Percentiles rank a stretch among this genome's conserved stretches.
phyloP scores from a whole-genome alignment of 768 basidiomycete species.

The Mycena vitilis region DNA sequence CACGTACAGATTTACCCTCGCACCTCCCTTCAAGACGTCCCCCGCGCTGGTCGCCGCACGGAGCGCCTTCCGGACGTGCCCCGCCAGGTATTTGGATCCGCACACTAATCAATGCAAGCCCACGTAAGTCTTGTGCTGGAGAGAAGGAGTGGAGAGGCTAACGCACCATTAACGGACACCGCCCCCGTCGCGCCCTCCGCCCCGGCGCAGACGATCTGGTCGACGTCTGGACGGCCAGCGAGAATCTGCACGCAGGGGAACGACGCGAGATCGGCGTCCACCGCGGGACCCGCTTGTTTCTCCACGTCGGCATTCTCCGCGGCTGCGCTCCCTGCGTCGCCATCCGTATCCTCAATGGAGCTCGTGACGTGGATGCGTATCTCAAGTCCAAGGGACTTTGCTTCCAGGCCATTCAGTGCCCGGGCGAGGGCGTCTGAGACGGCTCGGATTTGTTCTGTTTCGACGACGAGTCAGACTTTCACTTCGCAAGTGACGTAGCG shows the following conservation, averaged over 20 bases:
- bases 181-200: slow-evolving; percentile 47
- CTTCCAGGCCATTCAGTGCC: slow-evolving; percentile 15
- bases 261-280: slow-evolving; percentile 32
- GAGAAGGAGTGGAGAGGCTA: slow-evolving; percentile 10
- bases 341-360: slow-evolving; percentile 24
- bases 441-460: slow-evolving; percentile 46
- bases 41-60: slow-evolving; percentile 47
- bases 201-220: slow-evolving; percentile 50
- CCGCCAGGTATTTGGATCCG: slow-evolving; percentile 53
- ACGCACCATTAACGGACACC: slow-evolving; percentile 63
- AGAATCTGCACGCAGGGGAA: slow-evolving; percentile 43
- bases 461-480: slow-evolving; percentile 4
- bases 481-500: not conserved
- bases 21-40: too few species aligned
- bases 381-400: slow-evolving; percentile 22
- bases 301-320: slow-evolving; percentile 33
- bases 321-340: slow-evolving; percentile 11
- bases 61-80: slow-evolving; percentile 53
- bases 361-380: slow-evolving; percentile 39
- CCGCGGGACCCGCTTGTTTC: not conserved
- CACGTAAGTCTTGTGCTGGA: too few species aligned
- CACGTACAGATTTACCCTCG: slow-evolving; percentile 55
- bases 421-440: slow-evolving; percentile 43
- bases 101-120: too few species aligned
- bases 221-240: slow-evolving; percentile 57